phyloP scores from a whole-genome alignment of 805 yeast species.

The Zygosaccharomyces bisporus region DNA sequence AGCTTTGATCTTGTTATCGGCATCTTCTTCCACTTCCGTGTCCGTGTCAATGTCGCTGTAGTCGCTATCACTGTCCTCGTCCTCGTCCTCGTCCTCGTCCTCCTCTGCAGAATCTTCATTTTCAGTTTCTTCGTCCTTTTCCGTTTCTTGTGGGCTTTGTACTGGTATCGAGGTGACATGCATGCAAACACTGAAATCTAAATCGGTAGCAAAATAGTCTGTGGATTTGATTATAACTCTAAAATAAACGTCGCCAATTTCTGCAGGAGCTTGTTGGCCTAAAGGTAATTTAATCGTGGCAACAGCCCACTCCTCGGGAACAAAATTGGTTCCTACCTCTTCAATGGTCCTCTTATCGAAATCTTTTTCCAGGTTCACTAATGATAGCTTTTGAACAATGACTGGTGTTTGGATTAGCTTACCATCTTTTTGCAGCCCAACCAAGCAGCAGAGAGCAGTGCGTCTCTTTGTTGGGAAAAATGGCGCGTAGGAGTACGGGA shows the following conservation, averaged over 20 bases:
- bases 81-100: constrained; percentile 62
- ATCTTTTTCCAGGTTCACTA: constrained; percentile 28
- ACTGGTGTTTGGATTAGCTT: constrained; percentile 69
- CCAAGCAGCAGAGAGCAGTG: constrained; percentile 61
- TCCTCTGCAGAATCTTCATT: constrained; percentile 46
- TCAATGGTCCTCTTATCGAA: constrained; percentile 32
- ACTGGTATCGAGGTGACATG: constrained; percentile 58
- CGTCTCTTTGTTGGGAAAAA: constrained; percentile 60
- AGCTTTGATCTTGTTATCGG: constrained; percentile 3
- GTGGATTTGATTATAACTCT: constrained; percentile 67
- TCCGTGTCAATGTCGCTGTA: constrained; percentile 38
- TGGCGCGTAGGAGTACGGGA: constrained; percentile 70
- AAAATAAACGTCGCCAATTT: constrained; percentile 61
- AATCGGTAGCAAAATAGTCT: constrained; percentile 78
- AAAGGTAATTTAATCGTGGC: constrained; percentile 76
- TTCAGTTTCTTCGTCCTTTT: constrained; percentile 56
- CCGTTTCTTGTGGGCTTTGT: constrained; percentile 31
- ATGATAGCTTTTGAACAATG: constrained; percentile 27
- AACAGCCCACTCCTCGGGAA: constrained; percentile 43
- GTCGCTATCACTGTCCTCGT: constrained; percentile 40
- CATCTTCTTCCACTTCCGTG: constrained; percentile 35
- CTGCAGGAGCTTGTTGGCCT: constrained; percentile 72
- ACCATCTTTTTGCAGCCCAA: constrained; percentile 72
- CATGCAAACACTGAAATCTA: constrained; percentile 67
- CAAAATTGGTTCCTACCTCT: constrained; percentile 36